Base-by-base conservation (phyloP, 345 rosid species). In the Corchorus capsularis region DNA sequence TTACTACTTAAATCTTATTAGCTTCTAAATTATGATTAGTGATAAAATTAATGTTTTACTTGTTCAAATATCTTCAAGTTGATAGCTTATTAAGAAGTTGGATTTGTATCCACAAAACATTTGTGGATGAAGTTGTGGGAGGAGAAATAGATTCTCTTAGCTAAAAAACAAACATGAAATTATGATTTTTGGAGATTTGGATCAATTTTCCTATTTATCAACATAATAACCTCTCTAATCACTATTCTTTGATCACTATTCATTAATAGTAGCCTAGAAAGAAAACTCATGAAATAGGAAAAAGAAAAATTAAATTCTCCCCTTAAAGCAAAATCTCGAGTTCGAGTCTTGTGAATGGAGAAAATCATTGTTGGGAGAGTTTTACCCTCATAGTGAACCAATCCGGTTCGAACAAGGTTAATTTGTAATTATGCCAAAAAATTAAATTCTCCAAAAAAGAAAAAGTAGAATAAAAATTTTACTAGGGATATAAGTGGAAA, bases 401-500 rank as follows among this genome's bases (percentile, higher is more conserved):
- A n/a, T n/a, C n/a, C n/a, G n/a, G n/a, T n/a, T n/a, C n/a, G n/a
- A n/a, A n/a, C n/a, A n/a, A n/a, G n/a, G n/a, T n/a, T n/a, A n/a
- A n/a, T n/a, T n/a, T n/a, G n/a, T n/a, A n/a, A n/a, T n/a, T n/a
- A n/a, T n/a, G n/a, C n/a, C n/a, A n/a, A 12, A 22, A 59, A 27
- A 57, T 50, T 5, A 9, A 59, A 59, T 22, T 11, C 2, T 5
- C 71, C 8, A 27, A 27, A 60, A 19, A 43, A 19, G 34, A 15
- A 34, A 9, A 2, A 19, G 34, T 8, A 34, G 17, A 5, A 19
- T 4, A 43, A 74, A 73, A 77, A 67, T 77, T 52, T 75, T 80
- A 61, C 76, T 1, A 73, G 52, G 68, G 69, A 32, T n/a, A 46
- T 61, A 74, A 47, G 41, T n/a, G 69, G 39, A 39, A 75, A 52